These are phyloP conservation scores for Helenozyma baotianmanensis DNA, from an alignment of 805 yeast species.

Conservation along the genomic window DNA sequence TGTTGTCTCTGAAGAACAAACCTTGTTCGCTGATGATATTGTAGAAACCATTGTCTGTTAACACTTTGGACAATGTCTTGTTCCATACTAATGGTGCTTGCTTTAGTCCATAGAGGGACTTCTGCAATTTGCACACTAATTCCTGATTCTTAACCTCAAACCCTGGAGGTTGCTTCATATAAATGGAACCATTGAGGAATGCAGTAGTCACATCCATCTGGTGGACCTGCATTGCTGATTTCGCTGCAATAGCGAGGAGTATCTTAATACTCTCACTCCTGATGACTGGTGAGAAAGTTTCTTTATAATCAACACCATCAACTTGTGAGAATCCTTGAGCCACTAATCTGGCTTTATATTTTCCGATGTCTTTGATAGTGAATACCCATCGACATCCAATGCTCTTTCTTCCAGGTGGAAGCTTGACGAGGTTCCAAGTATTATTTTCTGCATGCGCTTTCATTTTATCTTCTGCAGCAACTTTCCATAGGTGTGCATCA, in stretches of 20 bases:
- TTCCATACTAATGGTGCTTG: neutral
- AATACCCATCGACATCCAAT: too few species aligned
- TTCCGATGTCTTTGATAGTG: too few species aligned
- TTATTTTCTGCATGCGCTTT: too few species aligned
- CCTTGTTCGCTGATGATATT: neutral
- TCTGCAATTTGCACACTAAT: neutral
- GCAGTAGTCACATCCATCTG: slow-evolving; percentile 1
- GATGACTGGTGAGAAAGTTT: too few species aligned
- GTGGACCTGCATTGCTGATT: neutral
- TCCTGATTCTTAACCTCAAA: neutral
- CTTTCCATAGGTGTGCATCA: too few species aligned
- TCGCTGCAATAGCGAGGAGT: neutral
- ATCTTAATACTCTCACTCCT: too few species aligned
- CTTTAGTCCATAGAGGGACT: neutral
- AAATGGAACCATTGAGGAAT: neutral
- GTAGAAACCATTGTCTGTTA: neutral
- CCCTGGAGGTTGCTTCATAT: neutral
- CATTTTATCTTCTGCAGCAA: too few species aligned
- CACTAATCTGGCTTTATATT: too few species aligned
- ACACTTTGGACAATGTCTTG: neutral
- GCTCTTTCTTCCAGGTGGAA: too few species aligned
- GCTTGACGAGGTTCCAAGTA: too few species aligned
- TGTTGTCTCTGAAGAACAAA: neutral
- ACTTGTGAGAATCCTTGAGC: too few species aligned
- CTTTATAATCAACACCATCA: too few species aligned